A percentile compares a stretch with the other conserved stretches of the same genome.
phyloP scores from a whole-genome alignment of 805 yeast genomes.

The Kazachstania psychrophila region DNA sequence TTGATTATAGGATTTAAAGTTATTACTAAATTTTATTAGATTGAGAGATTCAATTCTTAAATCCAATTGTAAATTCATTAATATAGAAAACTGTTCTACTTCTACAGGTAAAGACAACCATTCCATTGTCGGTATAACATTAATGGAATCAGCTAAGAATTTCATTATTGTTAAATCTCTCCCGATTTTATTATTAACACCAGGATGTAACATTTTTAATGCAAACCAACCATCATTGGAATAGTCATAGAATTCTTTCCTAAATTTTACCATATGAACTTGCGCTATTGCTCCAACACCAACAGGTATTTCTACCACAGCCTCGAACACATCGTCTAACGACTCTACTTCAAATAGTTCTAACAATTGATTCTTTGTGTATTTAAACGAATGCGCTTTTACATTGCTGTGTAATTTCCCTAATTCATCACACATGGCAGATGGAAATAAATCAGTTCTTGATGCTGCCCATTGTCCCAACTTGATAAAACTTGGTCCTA shows the following conservation, averaged over 20 bases:
- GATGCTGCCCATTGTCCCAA: slow-evolving; percentile 99
- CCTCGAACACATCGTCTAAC: slow-evolving; percentile 74
- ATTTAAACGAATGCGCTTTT: slow-evolving; percentile 53
- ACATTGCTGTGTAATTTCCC: slow-evolving; percentile 77
- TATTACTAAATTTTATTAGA: slow-evolving; percentile 56
- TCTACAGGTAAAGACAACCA: slow-evolving; percentile 95
- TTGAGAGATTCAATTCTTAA: slow-evolving; percentile 83
- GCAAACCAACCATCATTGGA: slow-evolving; percentile 61
- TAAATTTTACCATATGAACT: slow-evolving; percentile 67
- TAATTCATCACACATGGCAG: slow-evolving; percentile 66
- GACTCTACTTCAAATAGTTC: slow-evolving; percentile 45
- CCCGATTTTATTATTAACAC: slow-evolving; percentile 58
- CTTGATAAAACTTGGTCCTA: slow-evolving; percentile 88
- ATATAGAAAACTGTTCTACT: slow-evolving; percentile 73
- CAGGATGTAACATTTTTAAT: slow-evolving; percentile 86
- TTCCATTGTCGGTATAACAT: slow-evolving; percentile 84
- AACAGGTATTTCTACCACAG: slow-evolving; percentile 62
- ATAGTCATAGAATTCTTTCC: slow-evolving; percentile 5
- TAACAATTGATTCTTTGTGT: slow-evolving; percentile 51
- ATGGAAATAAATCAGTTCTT: slow-evolving; percentile 85
- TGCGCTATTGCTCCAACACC: slow-evolving; percentile 99
- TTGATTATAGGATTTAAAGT: slow-evolving; percentile 49
- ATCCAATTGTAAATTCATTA: slow-evolving; percentile 87
- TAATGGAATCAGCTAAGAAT: slow-evolving; percentile 63
- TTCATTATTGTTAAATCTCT: slow-evolving; percentile 81